Base-by-base conservation (phyloP, 352 stramenopile genomes). In the Phytophthora hibernalis region DNA sequence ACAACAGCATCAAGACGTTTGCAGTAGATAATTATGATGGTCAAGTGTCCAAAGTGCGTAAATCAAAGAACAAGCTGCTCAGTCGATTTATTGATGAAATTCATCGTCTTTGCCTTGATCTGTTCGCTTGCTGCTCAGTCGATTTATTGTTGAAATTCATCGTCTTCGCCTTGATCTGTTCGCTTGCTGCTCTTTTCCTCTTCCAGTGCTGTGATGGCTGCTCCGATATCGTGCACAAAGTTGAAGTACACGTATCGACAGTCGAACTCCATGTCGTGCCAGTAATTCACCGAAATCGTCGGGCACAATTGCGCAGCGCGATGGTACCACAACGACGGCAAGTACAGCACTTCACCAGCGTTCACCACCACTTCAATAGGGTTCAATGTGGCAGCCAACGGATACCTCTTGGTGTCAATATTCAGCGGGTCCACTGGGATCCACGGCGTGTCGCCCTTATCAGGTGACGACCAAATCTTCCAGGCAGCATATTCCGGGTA, bases 241-340 rank as follows among this genome's bases (percentile, higher is more conserved):
- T 90, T 96, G 68, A 89, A 96, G 74, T 96, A 96, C 15, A 93
- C 84, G 60, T 92, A 96, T 38, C 83, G 84, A 66, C 80, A 92
- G 68, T 96, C 85, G 40, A 96, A 96, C 47, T 92, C 78, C 87
- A 96, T 96, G 71, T 96, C 87, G 51, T 96, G 87, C 87, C 87
- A 96, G 69, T 96, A 96, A 54, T 96, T 96, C n/a, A 96, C 84
- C 42, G 87, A 89, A 20, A 96, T 89, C 7, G 87, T 96, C 18
- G 74, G 44, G 38, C 74, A 80, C n/a, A 90, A 65, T 49, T 96
- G 84, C 15, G 87, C 87, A 13, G 84, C 87, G 38, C 85, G 85
- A 63, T 96, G 87, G 64, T 94, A 96, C 87, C 87, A 96, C 71
- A 96, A 83, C 30, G 84, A 83, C 10, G 87, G 87, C 49, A 94